These are phyloP conservation scores for Chenopodium suecicum DNA, from an alignment of 148 eudicot genomes.

Conservation along the genomic window DNA sequence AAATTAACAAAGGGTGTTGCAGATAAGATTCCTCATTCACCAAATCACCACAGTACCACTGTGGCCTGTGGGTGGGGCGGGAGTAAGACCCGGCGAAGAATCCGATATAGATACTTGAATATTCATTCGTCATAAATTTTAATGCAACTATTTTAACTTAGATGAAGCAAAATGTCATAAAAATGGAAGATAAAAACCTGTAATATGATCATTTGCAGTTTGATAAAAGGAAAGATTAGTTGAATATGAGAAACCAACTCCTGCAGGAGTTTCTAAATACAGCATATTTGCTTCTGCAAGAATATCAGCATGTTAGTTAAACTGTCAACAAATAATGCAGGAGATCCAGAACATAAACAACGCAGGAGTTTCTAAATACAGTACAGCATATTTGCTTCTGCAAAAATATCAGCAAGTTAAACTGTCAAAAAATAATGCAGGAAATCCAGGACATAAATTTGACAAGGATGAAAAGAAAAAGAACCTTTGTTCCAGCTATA, in stretches of 20 bases:
- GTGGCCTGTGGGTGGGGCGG: too few species aligned
- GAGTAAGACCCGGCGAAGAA: not conserved
- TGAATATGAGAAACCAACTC: slow-evolving; percentile 93
- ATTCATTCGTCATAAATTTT: not conserved
- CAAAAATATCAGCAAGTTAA: slow-evolving; percentile 5
- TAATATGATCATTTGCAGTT: slow-evolving; percentile 65
- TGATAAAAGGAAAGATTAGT: slow-evolving; percentile 57
- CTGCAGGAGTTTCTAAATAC: slow-evolving; percentile 86
- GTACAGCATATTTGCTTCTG: slow-evolving; percentile 91
- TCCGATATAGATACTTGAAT: slow-evolving; percentile 8
- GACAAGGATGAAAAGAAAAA: not conserved
- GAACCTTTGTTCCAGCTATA: slow-evolving; percentile 93
- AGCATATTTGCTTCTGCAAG: slow-evolving; percentile 90
- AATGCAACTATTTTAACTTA: too few species aligned
- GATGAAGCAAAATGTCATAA: not conserved
- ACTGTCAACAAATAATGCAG: too few species aligned
- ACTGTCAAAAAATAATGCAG: too few species aligned
- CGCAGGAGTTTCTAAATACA: slow-evolving; percentile 71
- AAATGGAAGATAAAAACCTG: slow-evolving; percentile 41
- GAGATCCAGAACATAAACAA: too few species aligned
- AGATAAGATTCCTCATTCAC: too few species aligned
- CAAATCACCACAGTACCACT: too few species aligned
- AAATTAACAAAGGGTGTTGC: too few species aligned
- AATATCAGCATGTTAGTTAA: not conserved
- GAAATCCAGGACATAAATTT: too few species aligned